Base-by-base conservation (phyloP, 176 grass and related monocot species). In the Lolium rigidum region DNA sequence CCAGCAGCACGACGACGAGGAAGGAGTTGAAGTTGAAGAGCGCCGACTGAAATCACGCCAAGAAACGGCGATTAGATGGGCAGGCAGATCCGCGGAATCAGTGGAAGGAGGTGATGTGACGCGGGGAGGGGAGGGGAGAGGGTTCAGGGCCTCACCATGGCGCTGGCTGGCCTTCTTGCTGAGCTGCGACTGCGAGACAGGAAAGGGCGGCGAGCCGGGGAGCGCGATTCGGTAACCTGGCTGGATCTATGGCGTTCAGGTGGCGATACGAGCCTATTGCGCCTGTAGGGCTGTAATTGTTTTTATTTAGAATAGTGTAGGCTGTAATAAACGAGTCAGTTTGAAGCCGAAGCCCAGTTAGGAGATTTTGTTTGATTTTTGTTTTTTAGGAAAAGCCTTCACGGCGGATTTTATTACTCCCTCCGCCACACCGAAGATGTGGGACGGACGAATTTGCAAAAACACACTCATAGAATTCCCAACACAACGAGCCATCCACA, bases 11-110 rank as follows among this genome's bases (percentile, higher is more conserved):
- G 74, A 97, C 95, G 16, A 84, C 94, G 7, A 94, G 90, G 89
- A 97, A 94, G 5, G 95, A 94, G 75, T 97, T 87, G 86, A 97
- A 97, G 70, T 97, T 97, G 88, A 97, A 97, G 68, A 97, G 81
- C 84, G 92, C 92, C 84, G 95, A 97, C 95, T 94, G 48, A 80
- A 41, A 84, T 72, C 81, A 26, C 20, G 39, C 11, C 47, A 57
- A 76, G 26, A 67, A 83, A 78, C 57, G 63, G 5, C 16, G 12
- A 44, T 55, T 37, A 63, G 22, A 5, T 58, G 4, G 17, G 9
- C 22, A 3, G 17, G 9, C 22, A 67, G 82, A 84, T 79, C 65
- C 75, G 41, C 9, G 8, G 37, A 79, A 70, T 6, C 20, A 24
- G 44, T 47, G 10, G 4, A 48, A 18, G 10, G 37, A 81, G 24